A percentile compares a stretch with the other conserved stretches of the same genome.
phyloP scores from a whole-genome alignment of 1,284 basidiomycete species.

The Ceratobasidium sp. region DNA sequence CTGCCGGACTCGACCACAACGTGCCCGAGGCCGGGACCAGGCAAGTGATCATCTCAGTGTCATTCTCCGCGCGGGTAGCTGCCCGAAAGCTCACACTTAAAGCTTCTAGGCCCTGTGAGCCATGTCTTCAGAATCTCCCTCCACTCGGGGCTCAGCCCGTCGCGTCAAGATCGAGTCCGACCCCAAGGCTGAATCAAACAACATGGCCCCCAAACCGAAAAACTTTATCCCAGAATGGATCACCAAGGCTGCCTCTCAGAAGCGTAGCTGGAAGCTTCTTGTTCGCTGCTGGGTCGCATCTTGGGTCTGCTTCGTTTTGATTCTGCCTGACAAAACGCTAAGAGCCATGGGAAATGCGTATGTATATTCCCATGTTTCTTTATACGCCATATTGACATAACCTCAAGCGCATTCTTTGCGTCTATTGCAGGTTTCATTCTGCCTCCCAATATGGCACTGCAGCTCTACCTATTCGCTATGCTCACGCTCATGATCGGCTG shows the following conservation, averaged over 20 bases:
- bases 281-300: slow-evolving; percentile 40
- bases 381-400: neutral
- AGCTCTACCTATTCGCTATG: slow-evolving; percentile 48
- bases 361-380: slow-evolving; percentile 1
- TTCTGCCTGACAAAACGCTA: slow-evolving; percentile 37
- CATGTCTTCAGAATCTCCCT: slow-evolving; percentile 11
- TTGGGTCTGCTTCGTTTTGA: slow-evolving; percentile 38
- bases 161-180: slow-evolving; percentile 13
- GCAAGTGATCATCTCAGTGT: neutral
- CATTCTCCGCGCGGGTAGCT: neutral
- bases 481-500: slow-evolving; percentile 64
- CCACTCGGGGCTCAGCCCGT: neutral
- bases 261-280: slow-evolving; percentile 37
- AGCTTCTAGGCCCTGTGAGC: neutral
- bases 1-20: neutral
- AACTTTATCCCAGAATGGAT: slow-evolving; percentile 19
- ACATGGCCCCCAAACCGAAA: neutral
- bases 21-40: neutral
- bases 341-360: slow-evolving; percentile 39
- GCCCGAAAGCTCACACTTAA: neutral
- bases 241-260: slow-evolving; percentile 18
- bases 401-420: slow-evolving; percentile 38
- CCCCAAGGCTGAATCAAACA: neutral
- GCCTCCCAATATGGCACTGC: slow-evolving; percentile 39
- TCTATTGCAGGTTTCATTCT: slow-evolving; percentile 40